A percentile compares a stretch with the other conserved stretches of the same genome.
phyloP scores from a whole-genome alignment of 208 protist species.

The Herpetomonas samuelpessoai region DNA sequence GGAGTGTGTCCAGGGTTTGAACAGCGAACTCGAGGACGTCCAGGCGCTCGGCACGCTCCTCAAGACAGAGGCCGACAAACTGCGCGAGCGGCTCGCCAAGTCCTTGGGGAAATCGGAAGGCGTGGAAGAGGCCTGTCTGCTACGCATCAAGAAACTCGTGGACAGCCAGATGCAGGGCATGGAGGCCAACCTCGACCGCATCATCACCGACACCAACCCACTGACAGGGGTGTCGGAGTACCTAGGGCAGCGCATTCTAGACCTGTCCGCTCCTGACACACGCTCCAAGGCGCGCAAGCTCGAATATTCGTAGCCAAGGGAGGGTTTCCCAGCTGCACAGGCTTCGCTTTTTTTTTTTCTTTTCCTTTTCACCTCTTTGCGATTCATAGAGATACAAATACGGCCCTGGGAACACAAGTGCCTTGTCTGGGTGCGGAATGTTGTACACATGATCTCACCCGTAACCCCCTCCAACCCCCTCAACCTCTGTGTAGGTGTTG shows the following conservation, averaged over 20 bases:
- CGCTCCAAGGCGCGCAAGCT: slow-evolving; percentile 20
- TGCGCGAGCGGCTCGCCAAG: slow-evolving; percentile 56
- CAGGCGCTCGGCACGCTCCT: slow-evolving; percentile 70
- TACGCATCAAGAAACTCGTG: slow-evolving; percentile 63
- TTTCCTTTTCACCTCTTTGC: too few relatives aligned
- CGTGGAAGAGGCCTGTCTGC: slow-evolving; percentile 65
- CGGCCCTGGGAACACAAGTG: too few relatives aligned
- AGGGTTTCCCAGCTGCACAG: too few relatives aligned
- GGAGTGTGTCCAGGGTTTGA: slow-evolving; percentile 66
- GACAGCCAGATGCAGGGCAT: slow-evolving; percentile 61
- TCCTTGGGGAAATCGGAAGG: slow-evolving; percentile 43
- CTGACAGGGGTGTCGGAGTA: slow-evolving; percentile 25
- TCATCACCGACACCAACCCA: slow-evolving; percentile 33
- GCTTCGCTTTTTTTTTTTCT: too few relatives aligned
- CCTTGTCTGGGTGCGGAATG: too few relatives aligned
- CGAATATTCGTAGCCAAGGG: slow-evolving; percentile 28
- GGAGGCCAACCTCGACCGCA: slow-evolving; percentile 31
- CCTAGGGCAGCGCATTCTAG: slow-evolving; percentile 28
- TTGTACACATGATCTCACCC: too few relatives aligned
- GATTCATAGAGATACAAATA: too few relatives aligned
- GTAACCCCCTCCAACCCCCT: too few relatives aligned
- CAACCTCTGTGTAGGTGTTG: too few relatives aligned
- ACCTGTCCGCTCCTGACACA: slow-evolving; percentile 9
- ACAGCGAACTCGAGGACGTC: slow-evolving; percentile 75
- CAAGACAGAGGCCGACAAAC: slow-evolving; percentile 56